Base-by-base conservation (phyloP, 768 basidiomycete species). In the Kwoniella mangroviensis region DNA sequence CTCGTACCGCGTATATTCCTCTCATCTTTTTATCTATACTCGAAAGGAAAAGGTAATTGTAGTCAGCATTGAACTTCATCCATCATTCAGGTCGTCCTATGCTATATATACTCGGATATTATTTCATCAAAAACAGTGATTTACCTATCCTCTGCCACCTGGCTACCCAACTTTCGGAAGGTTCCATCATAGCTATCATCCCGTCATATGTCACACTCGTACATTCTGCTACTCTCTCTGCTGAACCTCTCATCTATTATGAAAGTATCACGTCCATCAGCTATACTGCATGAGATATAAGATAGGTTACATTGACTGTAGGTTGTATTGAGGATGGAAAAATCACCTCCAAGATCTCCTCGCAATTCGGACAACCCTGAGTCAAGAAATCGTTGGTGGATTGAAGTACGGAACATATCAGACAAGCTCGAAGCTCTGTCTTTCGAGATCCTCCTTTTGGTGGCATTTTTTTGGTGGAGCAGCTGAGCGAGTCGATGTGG, bases 121-220 rank as follows among this genome's bases (percentile, higher is more conserved):
- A 11, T 12, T 2, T 9, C 0, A 52, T 26, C 43, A 42, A 24
- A 9, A 12, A 54, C 3, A 64, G 19, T 9, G 13, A 87, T 90
- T 72, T 75, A 95, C 96, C 89, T 74, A 91, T 93, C 81, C 96
- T 85, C 83, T 99, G 95, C 94, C 95, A 99, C 74, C 92, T 88
- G 7, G 92, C 92, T 6, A 98, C 94, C 97, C 97, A 99, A 81
- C 92, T 94, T 58, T 87, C 87, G 75, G 92, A 90, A 2, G 95
- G 91, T 76, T 92, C 89, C 54, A 94, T 89, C 57, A 94, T 88
- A 0, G 94, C 89, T 72, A 98, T 92, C 49, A 93, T 87, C 13
- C 97, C 97, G 75, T 98, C 96, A 74, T 92, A 99, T 73, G 92
- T 90, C 1, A 91, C 89, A 26, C 94, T 95, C 11, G 96, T 99